These are phyloP conservation scores for Alternaria sp. DNA, from an alignment of 2,329 filamentous ascomycete species.

Conservation along the genomic window DNA sequence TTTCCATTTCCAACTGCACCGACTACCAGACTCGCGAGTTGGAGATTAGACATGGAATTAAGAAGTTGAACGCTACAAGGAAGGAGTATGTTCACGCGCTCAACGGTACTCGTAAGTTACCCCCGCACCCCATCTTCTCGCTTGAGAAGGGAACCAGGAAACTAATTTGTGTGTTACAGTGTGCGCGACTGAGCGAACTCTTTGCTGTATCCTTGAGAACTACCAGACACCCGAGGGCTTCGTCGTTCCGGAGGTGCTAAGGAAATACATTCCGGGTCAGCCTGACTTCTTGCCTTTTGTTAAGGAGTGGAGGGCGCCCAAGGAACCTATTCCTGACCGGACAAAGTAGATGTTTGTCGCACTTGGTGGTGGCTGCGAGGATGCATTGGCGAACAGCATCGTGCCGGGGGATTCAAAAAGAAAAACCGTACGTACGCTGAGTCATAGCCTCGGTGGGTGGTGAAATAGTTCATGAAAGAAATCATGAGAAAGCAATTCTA, in stretches of 20 bases:
- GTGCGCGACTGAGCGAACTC: constrained; percentile 86
- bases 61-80: constrained; percentile 73
- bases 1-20: constrained; percentile 97
- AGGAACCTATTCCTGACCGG: constrained; percentile 35
- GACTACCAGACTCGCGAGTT: constrained; percentile 95
- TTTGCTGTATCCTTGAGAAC: constrained; percentile 96
- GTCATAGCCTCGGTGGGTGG: neutral
- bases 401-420: neutral
- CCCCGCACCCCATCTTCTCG: neutral
- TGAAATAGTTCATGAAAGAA: neutral
- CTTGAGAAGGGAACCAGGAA: neutral
- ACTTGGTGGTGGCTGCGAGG: neutral
- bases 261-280: constrained; percentile 79
- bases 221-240: constrained; percentile 84
- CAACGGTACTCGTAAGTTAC: constrained; percentile 67
- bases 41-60: constrained; percentile 88
- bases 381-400: neutral
- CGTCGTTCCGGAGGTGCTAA: constrained; percentile 44
- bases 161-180: constrained; percentile 50
- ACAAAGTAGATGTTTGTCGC: constrained; percentile 8
- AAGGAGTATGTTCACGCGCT: constrained; percentile 96
- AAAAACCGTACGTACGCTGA: neutral
- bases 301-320: constrained; percentile 65
- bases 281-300: constrained; percentile 89
- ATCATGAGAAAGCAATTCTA: neutral